These are phyloP conservation scores for Leishmania martiniquensis DNA, from an alignment of 208 protist genomes.

Conservation along the genomic window DNA sequence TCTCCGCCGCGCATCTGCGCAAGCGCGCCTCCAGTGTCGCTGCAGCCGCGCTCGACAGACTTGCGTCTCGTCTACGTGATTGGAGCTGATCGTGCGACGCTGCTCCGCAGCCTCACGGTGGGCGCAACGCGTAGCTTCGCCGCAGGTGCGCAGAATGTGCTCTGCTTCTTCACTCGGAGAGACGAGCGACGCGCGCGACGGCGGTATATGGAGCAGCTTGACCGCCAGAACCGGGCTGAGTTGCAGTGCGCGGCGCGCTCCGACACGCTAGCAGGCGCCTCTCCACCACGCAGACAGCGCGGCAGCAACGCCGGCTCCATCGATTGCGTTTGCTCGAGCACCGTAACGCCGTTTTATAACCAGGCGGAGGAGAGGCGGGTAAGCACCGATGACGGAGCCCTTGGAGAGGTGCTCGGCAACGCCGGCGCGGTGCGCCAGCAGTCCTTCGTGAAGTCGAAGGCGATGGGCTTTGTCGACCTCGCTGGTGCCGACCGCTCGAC, in stretches of 20 bases:
- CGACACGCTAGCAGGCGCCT: background rate
- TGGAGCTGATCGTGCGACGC: conserved; percentile 51
- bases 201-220: conserved; percentile 29
- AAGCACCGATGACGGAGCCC: background rate
- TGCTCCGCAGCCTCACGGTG: conserved; percentile 56
- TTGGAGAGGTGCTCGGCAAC: no score
- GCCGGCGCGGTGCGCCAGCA: background rate
- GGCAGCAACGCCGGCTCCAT: background rate
- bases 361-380: background rate
- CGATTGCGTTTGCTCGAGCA: background rate
- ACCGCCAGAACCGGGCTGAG: conserved; percentile 27
- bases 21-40: background rate
- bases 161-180: conserved; percentile 55
- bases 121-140: conserved; percentile 56
- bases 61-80: conserved; percentile 56
- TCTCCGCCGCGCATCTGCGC: background rate
- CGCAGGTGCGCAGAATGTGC: conserved; percentile 33
- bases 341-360: background rate
- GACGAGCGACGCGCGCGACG: conserved; percentile 42
- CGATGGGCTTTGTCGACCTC: background rate
- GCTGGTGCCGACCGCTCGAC: background rate
- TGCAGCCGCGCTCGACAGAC: conserved; percentile 18
- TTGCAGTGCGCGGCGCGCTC: background rate
- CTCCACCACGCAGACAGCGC: background rate
- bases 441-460: background rate